Evolutionary conservation across 768 basidiomycete species (phyloP), one percentile per base, ranked within the genome.

Genomic region (Collybia sordida): DNA sequence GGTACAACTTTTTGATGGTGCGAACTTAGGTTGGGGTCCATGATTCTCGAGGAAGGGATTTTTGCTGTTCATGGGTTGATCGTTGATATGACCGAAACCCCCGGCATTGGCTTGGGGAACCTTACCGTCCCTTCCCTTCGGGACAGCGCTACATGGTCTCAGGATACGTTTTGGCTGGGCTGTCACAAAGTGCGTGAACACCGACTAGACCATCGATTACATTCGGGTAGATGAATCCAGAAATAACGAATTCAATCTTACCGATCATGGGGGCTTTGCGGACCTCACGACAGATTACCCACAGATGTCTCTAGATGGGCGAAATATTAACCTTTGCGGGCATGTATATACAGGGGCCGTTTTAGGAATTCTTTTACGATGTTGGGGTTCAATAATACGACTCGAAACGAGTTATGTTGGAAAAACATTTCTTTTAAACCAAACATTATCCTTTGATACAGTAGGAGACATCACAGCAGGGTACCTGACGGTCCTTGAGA

Each of bases 91-190:
- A 3, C 40, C 12, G 56, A 57, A 2, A 57, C 47, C 18, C 61
- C 61, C 6, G 57, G 56, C 12, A 35, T 59, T 17, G 57, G 57
- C 15, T 42, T 59, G 18, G 56, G 47, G 51, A 59, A 56, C 37
- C 54, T 56, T 46, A 56, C 54, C 2, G 11, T 59, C 2, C 57
- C 57, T 3, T 5, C 19, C 0, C 34, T 49, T 0, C 23, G 42
- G 9, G 8, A 42, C 1, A 59, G 61, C 3, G 57, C 21, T 4
- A 40, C 34, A 5, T 63, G 61, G 61, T 57, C 57, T 11, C 53
- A 60, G 21, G 59, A 63, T 5, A 35, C 61, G 23, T 42, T 63
- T 12, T 63, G 61, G 60, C 48, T 62, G 25, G 59, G 60, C 61
- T 6, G 55, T 57, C 12, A 55, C 61, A 3, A 15, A 42, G n/a